Conservation (phyloP, 805 yeast species). For the Spathaspora passalidarum region DNA sequence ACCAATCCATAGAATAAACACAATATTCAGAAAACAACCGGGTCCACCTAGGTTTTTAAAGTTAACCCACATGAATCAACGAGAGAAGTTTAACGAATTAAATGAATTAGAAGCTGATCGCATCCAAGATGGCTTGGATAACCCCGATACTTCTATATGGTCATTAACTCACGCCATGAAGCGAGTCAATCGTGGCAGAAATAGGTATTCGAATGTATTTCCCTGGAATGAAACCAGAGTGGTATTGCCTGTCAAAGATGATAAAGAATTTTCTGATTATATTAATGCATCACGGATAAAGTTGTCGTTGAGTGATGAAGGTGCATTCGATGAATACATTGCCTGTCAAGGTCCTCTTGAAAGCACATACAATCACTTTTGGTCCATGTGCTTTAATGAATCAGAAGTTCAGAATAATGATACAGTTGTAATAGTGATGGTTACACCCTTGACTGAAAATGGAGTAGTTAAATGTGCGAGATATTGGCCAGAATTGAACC, state of each 20-base stretch:
- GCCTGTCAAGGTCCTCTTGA: constrained; percentile 68
- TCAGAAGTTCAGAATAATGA: constrained; percentile 24
- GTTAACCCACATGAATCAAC: constrained; percentile 6
- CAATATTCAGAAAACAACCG: not conserved
- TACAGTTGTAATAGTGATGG: constrained; percentile 33
- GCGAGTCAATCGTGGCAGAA: constrained; percentile 14
- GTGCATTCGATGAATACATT: constrained; percentile 37
- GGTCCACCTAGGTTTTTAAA: not conserved
- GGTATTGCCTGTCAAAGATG: constrained; percentile 18
- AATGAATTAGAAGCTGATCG: constrained; percentile 13
- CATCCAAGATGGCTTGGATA: constrained; percentile 7
- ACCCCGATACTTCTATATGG: constrained; percentile 9
- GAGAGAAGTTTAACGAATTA: constrained; percentile 11
- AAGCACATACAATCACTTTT: constrained; percentile 41
- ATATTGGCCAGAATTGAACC: constrained; percentile 37
- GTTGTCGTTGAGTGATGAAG: not conserved
- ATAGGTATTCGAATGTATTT: constrained; percentile 38
- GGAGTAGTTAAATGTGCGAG: constrained; percentile 38
- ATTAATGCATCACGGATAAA: constrained; percentile 35
- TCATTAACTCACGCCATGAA: constrained; percentile 9
- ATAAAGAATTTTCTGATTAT: constrained; percentile 22
- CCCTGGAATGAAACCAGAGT: constrained; percentile 41
- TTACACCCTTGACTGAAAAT: constrained; percentile 50
- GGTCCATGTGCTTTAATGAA: constrained; percentile 45
- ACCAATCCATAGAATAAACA: not conserved